These are phyloP conservation scores for Alternaria sp. DNA, from an alignment of 2,329 filamentous ascomycete species.

Conservation along the genomic window DNA sequence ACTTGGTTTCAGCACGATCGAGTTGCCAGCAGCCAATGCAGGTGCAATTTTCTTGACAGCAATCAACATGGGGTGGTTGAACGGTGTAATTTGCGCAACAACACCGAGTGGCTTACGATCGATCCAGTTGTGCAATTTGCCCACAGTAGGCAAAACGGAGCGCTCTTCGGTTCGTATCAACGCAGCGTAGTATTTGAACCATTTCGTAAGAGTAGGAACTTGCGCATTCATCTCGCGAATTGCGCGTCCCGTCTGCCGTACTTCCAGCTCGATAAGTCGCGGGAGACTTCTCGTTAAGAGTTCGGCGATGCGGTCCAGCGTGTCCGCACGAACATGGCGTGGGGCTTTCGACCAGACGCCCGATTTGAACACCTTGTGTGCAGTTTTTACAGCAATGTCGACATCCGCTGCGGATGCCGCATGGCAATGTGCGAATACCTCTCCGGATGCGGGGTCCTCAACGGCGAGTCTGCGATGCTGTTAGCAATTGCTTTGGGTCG, in stretches of 20 bases:
- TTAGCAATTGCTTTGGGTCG: conserved; percentile 20
- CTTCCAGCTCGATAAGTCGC: conserved; percentile 68
- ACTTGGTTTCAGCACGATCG: conserved; percentile 50
- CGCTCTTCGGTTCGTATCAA: conserved; percentile 73
- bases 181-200: conserved; percentile 76
- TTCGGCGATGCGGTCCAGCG: conserved; percentile 67
- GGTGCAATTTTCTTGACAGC: conserved; percentile 54
- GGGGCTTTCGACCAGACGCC: conserved; percentile 67
- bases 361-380: conserved; percentile 59
- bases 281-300: conserved; percentile 64
- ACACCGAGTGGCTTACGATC: conserved; percentile 52
- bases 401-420: conserved; percentile 59
- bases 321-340: conserved; percentile 66
- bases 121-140: conserved; percentile 60
- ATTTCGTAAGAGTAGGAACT: conserved; percentile 70
- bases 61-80: conserved; percentile 53
- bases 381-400: conserved; percentile 52
- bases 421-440: conserved; percentile 63
- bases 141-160: conserved; percentile 69
- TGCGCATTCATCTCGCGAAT: conserved; percentile 76
- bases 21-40: conserved; percentile 49
- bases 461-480: conserved; percentile 57
- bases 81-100: conserved; percentile 52
- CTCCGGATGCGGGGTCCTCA: conserved; percentile 63
- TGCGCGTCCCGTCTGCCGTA: conserved; percentile 72